phyloP scores from a whole-genome alignment of 2,329 filamentous ascomycete species.

The Aspergillus costaricaensis region DNA sequence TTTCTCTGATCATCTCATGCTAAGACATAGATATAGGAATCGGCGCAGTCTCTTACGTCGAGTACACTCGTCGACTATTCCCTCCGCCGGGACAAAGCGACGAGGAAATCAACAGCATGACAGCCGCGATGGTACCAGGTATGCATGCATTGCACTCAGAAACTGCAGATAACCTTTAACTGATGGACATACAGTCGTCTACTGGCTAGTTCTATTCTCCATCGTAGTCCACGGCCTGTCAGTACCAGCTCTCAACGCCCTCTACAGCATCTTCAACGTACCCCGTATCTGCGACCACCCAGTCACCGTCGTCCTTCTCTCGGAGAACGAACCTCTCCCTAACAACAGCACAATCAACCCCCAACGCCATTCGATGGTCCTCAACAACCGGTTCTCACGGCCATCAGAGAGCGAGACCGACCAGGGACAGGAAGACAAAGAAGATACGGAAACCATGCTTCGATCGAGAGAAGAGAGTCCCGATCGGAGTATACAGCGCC shows the following conservation, averaged over 20 bases:
- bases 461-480: conserved; percentile 15
- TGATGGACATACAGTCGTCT: conserved; percentile 40
- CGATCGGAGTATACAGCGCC: background rate
- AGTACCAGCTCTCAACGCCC: conserved; percentile 36
- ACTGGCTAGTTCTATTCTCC: conserved; percentile 48
- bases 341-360: conserved; percentile 36
- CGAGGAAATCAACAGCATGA: conserved; percentile 44
- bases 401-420: conserved; percentile 15
- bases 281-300: conserved; percentile 36
- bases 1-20: background rate
- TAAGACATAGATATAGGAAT: conserved; percentile 34
- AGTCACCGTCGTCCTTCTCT: conserved; percentile 35
- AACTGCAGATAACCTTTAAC: background rate
- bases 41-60: conserved; percentile 50
- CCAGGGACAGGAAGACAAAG: conserved; percentile 1
- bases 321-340: conserved; percentile 38
- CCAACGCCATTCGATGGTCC: conserved; percentile 31
- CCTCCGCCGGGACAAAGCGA: conserved; percentile 44
- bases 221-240: conserved; percentile 44
- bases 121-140: conserved; percentile 44
- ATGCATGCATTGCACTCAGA: conserved; percentile 9
- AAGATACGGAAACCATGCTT: conserved; percentile 17
- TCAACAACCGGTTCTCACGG: conserved; percentile 40
- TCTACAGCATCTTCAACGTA: conserved; percentile 36
- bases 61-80: conserved; percentile 48